phyloP scores from a whole-genome alignment of 345 rosid species.

The Eucalyptus virginea region DNA sequence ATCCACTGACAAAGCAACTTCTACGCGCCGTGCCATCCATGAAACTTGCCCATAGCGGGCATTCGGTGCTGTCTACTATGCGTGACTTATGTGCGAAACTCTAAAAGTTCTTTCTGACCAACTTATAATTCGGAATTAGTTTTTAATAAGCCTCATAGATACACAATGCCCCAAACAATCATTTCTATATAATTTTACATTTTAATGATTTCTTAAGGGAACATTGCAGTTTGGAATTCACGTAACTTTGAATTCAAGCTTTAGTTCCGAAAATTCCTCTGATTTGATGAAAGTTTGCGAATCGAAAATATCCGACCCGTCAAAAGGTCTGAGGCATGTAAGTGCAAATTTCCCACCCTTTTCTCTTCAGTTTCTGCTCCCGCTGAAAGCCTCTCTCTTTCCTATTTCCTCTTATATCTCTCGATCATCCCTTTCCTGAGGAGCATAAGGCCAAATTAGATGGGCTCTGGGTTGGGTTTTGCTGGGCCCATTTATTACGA shows the following conservation, averaged over 20 bases:
- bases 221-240: not conserved
- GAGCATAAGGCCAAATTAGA: not conserved
- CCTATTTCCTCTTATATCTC: not conserved
- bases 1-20: not conserved
- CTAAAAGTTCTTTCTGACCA: rapidly evolving
- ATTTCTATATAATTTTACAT: not conserved
- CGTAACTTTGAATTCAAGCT: not conserved
- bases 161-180: not conserved
- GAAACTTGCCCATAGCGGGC: not conserved
- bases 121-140: not conserved
- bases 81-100: not conserved
- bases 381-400: not conserved
- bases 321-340: not conserved
- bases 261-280: not conserved
- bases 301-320: not conserved
- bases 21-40: rapidly evolving
- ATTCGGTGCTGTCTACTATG: not conserved
- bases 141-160: not conserved
- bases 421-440: not conserved
- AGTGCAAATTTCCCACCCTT: not conserved
- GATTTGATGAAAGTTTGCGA: not conserved
- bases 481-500: not conserved
- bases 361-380: not conserved
- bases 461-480: not conserved
- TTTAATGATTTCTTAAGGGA: not conserved